Base-by-base conservation (phyloP, 768 basidiomycete genomes). In the Lactifluus volemus region DNA sequence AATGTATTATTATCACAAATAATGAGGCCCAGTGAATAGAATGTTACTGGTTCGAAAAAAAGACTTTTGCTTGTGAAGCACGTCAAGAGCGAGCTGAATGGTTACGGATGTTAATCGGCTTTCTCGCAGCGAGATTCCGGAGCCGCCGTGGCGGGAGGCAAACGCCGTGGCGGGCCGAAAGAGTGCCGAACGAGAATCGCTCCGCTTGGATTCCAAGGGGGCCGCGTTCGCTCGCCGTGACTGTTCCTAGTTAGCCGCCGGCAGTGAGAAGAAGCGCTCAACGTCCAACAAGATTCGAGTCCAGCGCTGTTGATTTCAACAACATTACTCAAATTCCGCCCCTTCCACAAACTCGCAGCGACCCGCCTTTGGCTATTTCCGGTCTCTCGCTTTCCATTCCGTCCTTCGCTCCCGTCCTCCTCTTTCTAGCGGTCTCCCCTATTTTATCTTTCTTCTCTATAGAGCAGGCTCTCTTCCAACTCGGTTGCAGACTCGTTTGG, bases 201-300 rank as follows among this genome's bases (percentile, higher is more conserved):
- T 32, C 56, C 61, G 61, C 61, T n/a, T 53, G 56, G 32, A 54
- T 47, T 50, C 56, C 56, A 51, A 49, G 45, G 56, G 60, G 53
- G 55, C 36, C 60, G 55, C 25, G 44, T 49, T 47, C 60, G 55
- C 60, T 51, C 58, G 21, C 17, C 30, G 49, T 32, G 29, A 49
- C 49, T 47, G 49, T 51, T 51, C 55, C 29, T 36, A 7, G 52
- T 58, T 63, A 63, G 61, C 61, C 61, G 61, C 45, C 61, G 61
- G 51, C 47, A 54, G 51, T 41, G 9, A 9, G 6, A 56, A 58
- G 47, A 58, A 58, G 56, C 56, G 61, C 61, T 58, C 56, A 49
- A 63, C 61, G 57, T 58, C 51, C 61, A 57, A 58, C 61, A 57
- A 62, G 55, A 58, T 63, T 58, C 61, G 52, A 63, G 61, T 58